phyloP scores from a whole-genome alignment of 2,329 filamentous ascomycete species.

The Zymoseptoria tritici region DNA sequence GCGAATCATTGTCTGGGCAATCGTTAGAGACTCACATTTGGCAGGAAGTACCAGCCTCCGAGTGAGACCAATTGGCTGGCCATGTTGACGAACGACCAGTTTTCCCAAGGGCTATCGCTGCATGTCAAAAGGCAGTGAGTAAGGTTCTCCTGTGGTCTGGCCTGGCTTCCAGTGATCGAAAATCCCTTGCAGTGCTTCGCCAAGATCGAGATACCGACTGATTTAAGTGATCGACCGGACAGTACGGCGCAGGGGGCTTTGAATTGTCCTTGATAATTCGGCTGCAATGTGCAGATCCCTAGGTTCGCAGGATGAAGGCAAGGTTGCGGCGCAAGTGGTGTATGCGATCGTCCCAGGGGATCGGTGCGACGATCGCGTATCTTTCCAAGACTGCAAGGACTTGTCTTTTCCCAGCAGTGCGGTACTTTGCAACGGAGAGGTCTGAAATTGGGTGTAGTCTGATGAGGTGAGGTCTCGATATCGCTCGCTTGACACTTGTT shows the following conservation, averaged over 20 bases:
- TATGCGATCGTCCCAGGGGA: background rate
- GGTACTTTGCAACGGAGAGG: background rate
- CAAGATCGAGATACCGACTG: background rate
- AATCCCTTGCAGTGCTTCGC: background rate
- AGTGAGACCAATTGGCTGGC: conserved; percentile 47
- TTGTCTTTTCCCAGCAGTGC: background rate
- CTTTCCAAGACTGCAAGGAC: background rate
- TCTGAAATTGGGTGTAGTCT: background rate
- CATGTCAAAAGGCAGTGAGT: conserved; percentile 1
- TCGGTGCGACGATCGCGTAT: background rate
- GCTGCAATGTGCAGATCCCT: background rate
- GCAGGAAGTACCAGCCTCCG: conserved; percentile 55
- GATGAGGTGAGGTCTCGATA: background rate
- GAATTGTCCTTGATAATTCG: background rate
- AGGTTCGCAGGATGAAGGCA: background rate
- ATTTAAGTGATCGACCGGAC: background rate
- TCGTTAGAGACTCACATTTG: conserved; percentile 41
- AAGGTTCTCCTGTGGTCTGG: background rate
- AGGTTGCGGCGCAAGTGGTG: background rate
- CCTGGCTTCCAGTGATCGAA: background rate
- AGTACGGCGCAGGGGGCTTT: background rate
- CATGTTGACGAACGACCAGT: conserved; percentile 16
- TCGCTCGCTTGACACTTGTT: background rate
- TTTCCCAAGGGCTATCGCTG: background rate
- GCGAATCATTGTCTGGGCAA: background rate